Conservation (phyloP, 2,329 filamentous ascomycete genomes). For the Botrytis byssoidea region DNA sequence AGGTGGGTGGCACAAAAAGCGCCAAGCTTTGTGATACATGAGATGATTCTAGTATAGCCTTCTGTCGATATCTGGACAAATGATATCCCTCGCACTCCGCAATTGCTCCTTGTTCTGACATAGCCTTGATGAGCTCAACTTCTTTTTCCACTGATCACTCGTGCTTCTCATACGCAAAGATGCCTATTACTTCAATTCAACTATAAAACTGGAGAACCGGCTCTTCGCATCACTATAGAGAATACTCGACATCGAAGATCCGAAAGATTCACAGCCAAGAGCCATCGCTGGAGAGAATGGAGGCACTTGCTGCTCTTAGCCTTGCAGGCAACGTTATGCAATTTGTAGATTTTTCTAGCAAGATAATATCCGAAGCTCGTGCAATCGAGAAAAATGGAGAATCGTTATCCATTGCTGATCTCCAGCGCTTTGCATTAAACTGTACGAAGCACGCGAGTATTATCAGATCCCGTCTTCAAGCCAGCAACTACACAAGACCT, state of each 20-base stretch:
- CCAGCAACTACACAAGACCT: background rate
- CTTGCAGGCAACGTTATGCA: background rate
- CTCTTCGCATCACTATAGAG: background rate
- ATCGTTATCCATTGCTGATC: background rate
- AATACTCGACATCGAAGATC: background rate
- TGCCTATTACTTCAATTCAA: background rate
- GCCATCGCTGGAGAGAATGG: background rate
- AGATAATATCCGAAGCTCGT: background rate
- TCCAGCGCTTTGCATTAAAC: background rate
- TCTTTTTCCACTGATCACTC: background rate
- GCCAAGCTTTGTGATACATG: background rate
- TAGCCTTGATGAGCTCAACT: background rate
- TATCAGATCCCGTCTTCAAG: background rate
- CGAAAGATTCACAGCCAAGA: background rate
- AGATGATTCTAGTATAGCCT: background rate
- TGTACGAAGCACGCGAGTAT: background rate
- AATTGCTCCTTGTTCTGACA: background rate
- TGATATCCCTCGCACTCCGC: background rate
- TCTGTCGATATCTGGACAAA: background rate
- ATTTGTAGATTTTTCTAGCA: background rate
- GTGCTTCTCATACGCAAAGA: background rate
- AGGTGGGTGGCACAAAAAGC: background rate
- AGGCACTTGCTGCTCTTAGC: background rate
- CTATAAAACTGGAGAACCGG: background rate
- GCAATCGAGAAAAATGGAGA: background rate